Evolutionary conservation across 2,329 filamentous ascomycete genomes (phyloP), one percentile per base, ranked within the genome.

Genomic region (Colletotrichum destructivum): DNA sequence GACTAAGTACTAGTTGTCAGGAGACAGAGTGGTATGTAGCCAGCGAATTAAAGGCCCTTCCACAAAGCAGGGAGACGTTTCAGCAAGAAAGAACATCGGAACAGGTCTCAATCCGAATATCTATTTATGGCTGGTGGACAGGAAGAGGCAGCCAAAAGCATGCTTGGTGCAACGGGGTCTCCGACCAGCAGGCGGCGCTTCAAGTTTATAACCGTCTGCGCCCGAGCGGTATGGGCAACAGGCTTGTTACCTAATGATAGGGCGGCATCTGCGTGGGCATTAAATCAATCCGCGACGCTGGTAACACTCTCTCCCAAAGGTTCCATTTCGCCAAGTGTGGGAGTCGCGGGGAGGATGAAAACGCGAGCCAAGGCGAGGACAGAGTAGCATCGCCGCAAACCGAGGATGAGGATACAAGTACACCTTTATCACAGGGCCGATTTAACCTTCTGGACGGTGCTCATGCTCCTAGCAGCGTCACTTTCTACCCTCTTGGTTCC

Each of bases 231-330:
- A 13, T n/a, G 52, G 2, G 52, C 12, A 15, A 13, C 54, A 12
- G 21, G 9, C 9, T 16, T 9, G 12, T 54, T 9, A 18, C 15
- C 49, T 47, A 56, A 57, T 21, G 59, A 62, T 47, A 52, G 47
- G n/a, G n/a, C 8, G 11, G 18, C 26, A 38, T 4, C 89, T 86
- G 0, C 92, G 15, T 18, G 26, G 26, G 23, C 57, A 35, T 12
- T 9, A 0, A 47, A 31, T 60, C 21, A 63, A 69, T 35, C 16
- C 56, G 65, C n/a, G 54, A 71, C 69, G n/a, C 26, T 51, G 35
- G 46, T 49, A 44, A 21, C 35, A 54, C 26, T 69, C 18, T 31
- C 31, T 38, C 57, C 18, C 42, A 63, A 8, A 8, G 9, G 46
- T 21, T 44, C 42, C 65, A 60, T 71, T 54, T 69, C 57, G 65